These are phyloP conservation scores for Pseudogymnoascus sp. DNA, from an alignment of 2,329 filamentous ascomycete genomes.

Conservation along the genomic window DNA sequence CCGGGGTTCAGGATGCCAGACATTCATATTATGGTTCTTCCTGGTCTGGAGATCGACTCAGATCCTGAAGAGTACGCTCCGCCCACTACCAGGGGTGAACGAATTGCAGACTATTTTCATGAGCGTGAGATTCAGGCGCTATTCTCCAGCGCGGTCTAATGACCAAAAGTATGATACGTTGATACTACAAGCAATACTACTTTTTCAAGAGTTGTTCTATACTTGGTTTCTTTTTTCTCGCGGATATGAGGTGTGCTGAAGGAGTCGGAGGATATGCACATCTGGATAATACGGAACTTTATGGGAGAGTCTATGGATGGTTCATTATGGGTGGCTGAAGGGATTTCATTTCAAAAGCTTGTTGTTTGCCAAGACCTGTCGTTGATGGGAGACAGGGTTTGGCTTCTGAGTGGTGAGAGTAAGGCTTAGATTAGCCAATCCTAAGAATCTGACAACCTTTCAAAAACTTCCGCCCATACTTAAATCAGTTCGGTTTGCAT, in stretches of 20 bases:
- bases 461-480: not conserved
- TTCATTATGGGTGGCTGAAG: not conserved
- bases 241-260: not conserved
- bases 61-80: conserved; percentile 1
- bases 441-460: not conserved
- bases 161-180: not conserved
- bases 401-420: not conserved
- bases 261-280: not conserved
- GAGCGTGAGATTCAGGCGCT: not conserved
- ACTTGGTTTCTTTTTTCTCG: not conserved
- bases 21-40: not conserved
- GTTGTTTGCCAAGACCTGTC: not conserved
- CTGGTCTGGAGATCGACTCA: not conserved
- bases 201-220: not conserved
- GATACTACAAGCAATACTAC: not conserved
- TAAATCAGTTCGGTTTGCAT: not conserved
- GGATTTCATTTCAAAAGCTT: not conserved
- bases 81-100: not conserved
- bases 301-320: not conserved
- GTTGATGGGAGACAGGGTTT: not conserved
- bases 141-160: conserved; percentile 1
- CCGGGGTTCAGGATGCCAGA: not conserved
- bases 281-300: not conserved
- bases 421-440: conserved; percentile 3
- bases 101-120: not conserved